Conservation (phyloP, 2,329 filamentous ascomycete genomes). For the Beauveria varroae region DNA sequence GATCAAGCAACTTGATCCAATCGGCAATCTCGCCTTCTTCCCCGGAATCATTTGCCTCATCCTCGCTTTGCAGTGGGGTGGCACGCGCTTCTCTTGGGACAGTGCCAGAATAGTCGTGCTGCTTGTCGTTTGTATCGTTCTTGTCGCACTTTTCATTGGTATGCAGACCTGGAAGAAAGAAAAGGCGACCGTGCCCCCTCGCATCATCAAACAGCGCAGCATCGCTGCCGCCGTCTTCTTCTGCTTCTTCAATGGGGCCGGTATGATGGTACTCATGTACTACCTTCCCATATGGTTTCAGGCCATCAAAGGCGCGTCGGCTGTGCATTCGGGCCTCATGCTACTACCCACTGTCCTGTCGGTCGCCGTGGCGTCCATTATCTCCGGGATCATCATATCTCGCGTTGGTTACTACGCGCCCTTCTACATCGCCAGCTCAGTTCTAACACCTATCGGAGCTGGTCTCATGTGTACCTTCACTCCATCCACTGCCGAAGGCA, state of each 20-base stretch:
- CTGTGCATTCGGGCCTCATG: slow-evolving; percentile 25
- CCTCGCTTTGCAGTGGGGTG: slow-evolving; percentile 38
- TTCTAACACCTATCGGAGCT: slow-evolving; percentile 22
- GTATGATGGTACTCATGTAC: slow-evolving; percentile 24
- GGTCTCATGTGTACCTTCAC: slow-evolving; percentile 30
- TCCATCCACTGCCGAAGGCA: slow-evolving; percentile 17
- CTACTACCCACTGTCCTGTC: slow-evolving; percentile 25
- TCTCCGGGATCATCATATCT: slow-evolving; percentile 21
- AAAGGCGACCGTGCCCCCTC: slow-evolving; percentile 28
- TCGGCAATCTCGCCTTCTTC: slow-evolving; percentile 18
- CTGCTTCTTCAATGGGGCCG: slow-evolving; percentile 12
- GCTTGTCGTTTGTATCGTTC: slow-evolving; percentile 22
- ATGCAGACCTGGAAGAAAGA: slow-evolving; percentile 26
- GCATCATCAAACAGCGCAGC: slow-evolving; percentile 26
- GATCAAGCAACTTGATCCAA: slow-evolving; percentile 16
- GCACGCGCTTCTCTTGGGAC: slow-evolving; percentile 25
- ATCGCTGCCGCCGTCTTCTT: slow-evolving; percentile 19
- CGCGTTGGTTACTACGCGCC: slow-evolving; percentile 28
- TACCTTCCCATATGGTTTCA: slow-evolving; percentile 28
- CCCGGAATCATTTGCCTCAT: slow-evolving; percentile 30
- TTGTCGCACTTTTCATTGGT: slow-evolving; percentile 21
- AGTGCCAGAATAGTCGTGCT: slow-evolving; percentile 25
- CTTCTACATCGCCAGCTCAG: slow-evolving; percentile 23
- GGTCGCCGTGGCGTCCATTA: slow-evolving; percentile 20
- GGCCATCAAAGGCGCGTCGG: slow-evolving; percentile 24